Percentiles rank a stretch among this genome's conserved stretches.
These are phyloP conservation scores for Boletus reticuloceps DNA, from an alignment of 768 basidiomycete species.

Conservation along the genomic window DNA sequence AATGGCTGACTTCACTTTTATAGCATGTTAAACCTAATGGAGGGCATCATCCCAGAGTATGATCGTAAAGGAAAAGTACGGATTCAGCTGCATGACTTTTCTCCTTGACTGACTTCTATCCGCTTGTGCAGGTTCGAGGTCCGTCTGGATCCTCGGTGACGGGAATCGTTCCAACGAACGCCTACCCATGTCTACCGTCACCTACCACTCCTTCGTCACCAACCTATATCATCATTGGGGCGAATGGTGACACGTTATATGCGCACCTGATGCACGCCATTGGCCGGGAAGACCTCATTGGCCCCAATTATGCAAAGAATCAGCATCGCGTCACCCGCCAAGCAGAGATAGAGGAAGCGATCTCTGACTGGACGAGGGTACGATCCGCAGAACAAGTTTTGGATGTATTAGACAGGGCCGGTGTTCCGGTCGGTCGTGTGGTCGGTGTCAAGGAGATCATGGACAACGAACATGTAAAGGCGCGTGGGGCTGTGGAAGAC, in stretches of 20 bases:
- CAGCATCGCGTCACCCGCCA: slow-evolving; percentile 42
- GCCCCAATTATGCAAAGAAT: slow-evolving; percentile 47
- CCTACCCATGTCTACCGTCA: slow-evolving; percentile 62
- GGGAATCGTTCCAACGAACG: slow-evolving; percentile 74
- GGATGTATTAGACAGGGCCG: slow-evolving; percentile 44
- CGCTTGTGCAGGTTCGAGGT: slow-evolving; percentile 50
- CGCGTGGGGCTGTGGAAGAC: slow-evolving; percentile 56
- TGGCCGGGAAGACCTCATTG: slow-evolving; percentile 56
- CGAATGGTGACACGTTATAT: slow-evolving; percentile 71
- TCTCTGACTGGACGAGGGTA: slow-evolving; percentile 54
- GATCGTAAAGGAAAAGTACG: slow-evolving; percentile 66
- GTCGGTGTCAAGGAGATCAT: slow-evolving; percentile 62
- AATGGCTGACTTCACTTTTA: neutral
- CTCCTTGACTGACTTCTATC: neutral
- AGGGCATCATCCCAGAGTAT: slow-evolving; percentile 73
- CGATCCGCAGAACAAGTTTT: slow-evolving; percentile 54
- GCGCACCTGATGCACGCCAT: slow-evolving; percentile 62
- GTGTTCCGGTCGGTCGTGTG: slow-evolving; percentile 66
- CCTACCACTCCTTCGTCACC: slow-evolving; percentile 37
- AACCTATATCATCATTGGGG: slow-evolving; percentile 67
- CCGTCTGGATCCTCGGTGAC: slow-evolving; percentile 75
- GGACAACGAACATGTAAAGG: slow-evolving; percentile 52
- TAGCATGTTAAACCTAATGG: slow-evolving; percentile 77
- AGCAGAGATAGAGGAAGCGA: slow-evolving; percentile 57
- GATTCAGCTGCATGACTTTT: neutral